phyloP scores from a whole-genome alignment of 2,329 filamentous ascomycete species.

The Penicillium sp. region DNA sequence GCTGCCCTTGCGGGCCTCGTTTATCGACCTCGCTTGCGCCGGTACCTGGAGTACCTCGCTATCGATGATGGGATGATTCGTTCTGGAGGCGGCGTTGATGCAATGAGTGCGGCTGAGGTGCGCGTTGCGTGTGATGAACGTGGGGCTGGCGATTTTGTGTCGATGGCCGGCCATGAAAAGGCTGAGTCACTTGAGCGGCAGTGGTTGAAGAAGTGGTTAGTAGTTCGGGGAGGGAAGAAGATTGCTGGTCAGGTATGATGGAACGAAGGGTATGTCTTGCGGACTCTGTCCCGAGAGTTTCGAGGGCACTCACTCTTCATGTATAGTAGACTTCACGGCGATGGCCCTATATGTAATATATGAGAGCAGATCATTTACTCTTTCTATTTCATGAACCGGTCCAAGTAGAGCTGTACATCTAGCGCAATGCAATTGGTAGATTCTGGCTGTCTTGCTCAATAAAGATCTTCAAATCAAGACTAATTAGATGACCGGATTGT shows the following conservation, averaged over 20 bases:
- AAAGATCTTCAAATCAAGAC: no score
- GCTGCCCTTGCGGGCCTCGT: conserved; percentile 37
- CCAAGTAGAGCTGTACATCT: no score
- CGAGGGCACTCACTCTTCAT: no score
- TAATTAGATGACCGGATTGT: no score
- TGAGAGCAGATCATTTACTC: neutral
- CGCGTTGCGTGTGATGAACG: conserved; percentile 68
- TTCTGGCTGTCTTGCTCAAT: no score
- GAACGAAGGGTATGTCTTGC: no score
- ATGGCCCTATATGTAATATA: neutral
- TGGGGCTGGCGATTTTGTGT: conserved; percentile 47
- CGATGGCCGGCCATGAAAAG: conserved; percentile 16
- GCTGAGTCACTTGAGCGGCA: conserved; percentile 32
- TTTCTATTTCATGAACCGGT: neutral
- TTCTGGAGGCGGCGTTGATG: conserved; percentile 58
- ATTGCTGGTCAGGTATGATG: no score
- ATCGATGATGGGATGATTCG: conserved; percentile 69
- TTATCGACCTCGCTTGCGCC: conserved; percentile 54
- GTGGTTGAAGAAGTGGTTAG: conserved; percentile 40
- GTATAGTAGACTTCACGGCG: conserved; percentile 1
- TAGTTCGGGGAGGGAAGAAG: conserved; percentile 16
- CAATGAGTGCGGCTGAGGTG: conserved; percentile 63
- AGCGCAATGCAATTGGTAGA: no score
- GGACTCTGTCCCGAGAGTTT: no score
- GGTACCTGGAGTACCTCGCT: conserved; percentile 61